Evolutionary conservation across 768 basidiomycete species (phyloP), one percentile per base, ranked within the genome.

Genomic region (Pisolithus orientalis): DNA sequence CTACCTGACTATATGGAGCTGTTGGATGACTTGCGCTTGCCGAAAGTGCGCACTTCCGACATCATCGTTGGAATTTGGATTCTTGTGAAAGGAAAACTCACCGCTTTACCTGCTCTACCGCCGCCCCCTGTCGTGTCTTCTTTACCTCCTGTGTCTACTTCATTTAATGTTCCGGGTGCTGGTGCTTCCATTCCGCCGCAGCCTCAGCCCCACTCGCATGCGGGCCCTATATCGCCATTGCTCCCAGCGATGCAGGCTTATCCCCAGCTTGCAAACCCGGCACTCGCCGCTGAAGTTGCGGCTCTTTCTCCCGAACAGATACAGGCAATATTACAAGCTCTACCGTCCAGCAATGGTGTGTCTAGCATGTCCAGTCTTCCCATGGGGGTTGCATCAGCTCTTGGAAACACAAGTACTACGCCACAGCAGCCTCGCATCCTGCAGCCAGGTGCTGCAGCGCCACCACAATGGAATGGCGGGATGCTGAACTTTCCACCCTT

Each of bases 1-100:
- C 69, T 94, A 2, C 93, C 93, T 1, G 93, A 94, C 53, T 94
- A 83, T 60, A 77, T 94, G 57, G 90, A 93, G 59, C 73, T 94
- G 1, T 67, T 93, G 44, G 92, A 94, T 58, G 76, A 87, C 27
- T 75, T 92, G 44, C 75, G 74, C 52, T 65, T 95, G 2, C 87
- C 90, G 13, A 81, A 79, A 59, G 62, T 70, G 9, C 78, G 92
- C 28, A 76, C 66, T n/a, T 64, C 70, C 2, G 80, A 90, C 62
- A 83, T 83, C 54, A 75, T 95, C 38, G 71, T 95, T 42, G 88
- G 87, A 24, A 82, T 94, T 13, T 92, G 90, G 81, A 78, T 95
- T n/a, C 74, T 94, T 16, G 80, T 78, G 60, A 92, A 86, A 66
- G 91, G 88, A 25, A 90, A 83, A 67, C 78, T 91, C 4, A 75